A percentile compares a stretch with the other conserved stretches of the same genome.
Conservation (phyloP, 257 asterid genomes). For the Solanum chmielewskii region DNA sequence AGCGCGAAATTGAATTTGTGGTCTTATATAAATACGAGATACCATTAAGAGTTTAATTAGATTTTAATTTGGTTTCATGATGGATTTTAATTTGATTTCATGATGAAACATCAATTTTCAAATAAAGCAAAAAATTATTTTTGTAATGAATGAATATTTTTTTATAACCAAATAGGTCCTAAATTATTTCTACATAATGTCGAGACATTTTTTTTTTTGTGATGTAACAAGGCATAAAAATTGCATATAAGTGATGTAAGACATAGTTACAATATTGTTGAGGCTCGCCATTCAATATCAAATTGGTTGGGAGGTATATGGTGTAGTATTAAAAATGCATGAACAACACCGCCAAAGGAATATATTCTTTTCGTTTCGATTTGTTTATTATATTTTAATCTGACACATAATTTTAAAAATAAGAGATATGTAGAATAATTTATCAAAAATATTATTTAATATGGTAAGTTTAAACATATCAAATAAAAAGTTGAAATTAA, state of each 20-base stretch:
- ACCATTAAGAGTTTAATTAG: background rate
- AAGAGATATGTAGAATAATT: no score
- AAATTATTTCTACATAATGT: background rate
- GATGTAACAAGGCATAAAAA: background rate
- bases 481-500: no score
- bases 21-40: rapidly evolving
- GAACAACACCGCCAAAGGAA: background rate
- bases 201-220: no score
- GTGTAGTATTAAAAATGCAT: background rate
- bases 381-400: no score
- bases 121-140: background rate
- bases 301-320: background rate
- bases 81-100: no score
- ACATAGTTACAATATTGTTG: background rate
- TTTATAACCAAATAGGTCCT: background rate
- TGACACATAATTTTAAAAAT: no score
- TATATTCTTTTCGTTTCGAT: background rate
- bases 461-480: rapidly evolving
- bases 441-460: no score
- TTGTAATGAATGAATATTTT: no score
- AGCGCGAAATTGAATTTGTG: rapidly evolving
- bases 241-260: background rate
- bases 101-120: background rate
- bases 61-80: no score
- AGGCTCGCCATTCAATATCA: background rate